Conservation (phyloP, 306 rosid species). For the Gynostemma pentaphyllum region DNA sequence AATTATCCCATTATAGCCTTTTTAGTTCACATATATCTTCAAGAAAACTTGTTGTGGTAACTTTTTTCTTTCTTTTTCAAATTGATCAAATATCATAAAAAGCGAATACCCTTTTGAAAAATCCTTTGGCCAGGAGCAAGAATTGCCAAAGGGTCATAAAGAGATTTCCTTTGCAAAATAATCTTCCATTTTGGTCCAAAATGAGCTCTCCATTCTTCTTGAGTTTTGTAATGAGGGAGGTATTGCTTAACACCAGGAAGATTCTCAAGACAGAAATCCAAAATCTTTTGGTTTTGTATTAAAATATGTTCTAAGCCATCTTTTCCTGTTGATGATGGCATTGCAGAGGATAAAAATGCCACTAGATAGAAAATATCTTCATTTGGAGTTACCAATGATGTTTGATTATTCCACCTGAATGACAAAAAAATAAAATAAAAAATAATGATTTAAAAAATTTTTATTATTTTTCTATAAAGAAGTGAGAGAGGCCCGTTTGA, state of each 20-base stretch:
- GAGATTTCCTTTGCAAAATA: slow-evolving; percentile 45
- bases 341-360: slow-evolving; percentile 70
- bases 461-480: no score
- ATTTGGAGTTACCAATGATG: slow-evolving; percentile 78
- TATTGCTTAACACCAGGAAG: slow-evolving; percentile 61
- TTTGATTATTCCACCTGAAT: slow-evolving; percentile 65
- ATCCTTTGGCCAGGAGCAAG: slow-evolving; percentile 91
- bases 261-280: slow-evolving; percentile 38
- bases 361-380: slow-evolving; percentile 77
- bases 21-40: background rate
- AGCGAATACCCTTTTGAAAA: slow-evolving; percentile 54
- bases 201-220: slow-evolving; percentile 70
- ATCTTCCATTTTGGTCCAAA: slow-evolving; percentile 65
- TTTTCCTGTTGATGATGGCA: slow-evolving; percentile 50
- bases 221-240: slow-evolving; percentile 64
- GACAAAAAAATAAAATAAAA: slow-evolving; percentile 1
- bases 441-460: no score
- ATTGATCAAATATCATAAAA: slow-evolving; percentile 12
- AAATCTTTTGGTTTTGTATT: slow-evolving; percentile 51
- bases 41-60: background rate
- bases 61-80: background rate
- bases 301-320: slow-evolving; percentile 49
- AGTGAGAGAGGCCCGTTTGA: no score
- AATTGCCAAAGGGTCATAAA: slow-evolving; percentile 79
- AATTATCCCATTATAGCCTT: slow-evolving; percentile 7